A percentile compares a stretch with the other conserved stretches of the same genome.
Evolutionary conservation across 2,329 filamentous ascomycete species (phyloP).

Genomic region (Neurospora crassa): DNA sequence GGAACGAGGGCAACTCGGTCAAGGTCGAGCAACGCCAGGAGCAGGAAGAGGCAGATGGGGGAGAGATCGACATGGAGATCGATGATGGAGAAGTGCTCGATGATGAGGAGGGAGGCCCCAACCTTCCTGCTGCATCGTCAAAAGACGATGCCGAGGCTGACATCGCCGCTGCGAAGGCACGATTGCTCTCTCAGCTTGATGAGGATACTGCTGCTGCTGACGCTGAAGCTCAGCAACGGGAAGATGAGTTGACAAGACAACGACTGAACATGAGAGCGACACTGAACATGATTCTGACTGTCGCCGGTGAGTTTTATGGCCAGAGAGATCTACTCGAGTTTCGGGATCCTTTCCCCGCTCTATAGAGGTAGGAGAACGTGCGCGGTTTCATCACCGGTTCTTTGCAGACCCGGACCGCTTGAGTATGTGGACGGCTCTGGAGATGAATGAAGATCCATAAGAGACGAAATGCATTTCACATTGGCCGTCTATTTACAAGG

Average conservation of each 20-base stretch:
- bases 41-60: conserved; percentile 13
- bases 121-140: conserved; percentile 9
- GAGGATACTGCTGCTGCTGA: conserved; percentile 17
- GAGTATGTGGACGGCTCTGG: background rate
- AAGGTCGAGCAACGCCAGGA: background rate
- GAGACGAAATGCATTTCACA: background rate
- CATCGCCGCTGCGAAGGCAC: conserved; percentile 38
- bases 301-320: conserved; percentile 81
- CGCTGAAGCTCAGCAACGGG: conserved; percentile 13
- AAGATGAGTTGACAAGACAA: conserved; percentile 20
- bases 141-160: conserved; percentile 23
- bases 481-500: background rate
- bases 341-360: conserved; percentile 49
- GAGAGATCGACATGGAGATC: conserved; percentile 22
- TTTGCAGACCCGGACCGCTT: background rate
- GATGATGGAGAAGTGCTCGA: conserved; percentile 30
- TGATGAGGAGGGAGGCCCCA: conserved; percentile 8
- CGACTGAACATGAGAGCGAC: conserved; percentile 56
- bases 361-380: conserved; percentile 21
- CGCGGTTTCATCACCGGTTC: background rate
- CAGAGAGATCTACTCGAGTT: conserved; percentile 78
- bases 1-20: background rate
- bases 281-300: conserved; percentile 82
- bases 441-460: background rate
- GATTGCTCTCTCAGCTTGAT: conserved; percentile 37